phyloP scores from a whole-genome alignment of 495 filamentous ascomycete genomes.

The Talaromyces borbonicus region DNA sequence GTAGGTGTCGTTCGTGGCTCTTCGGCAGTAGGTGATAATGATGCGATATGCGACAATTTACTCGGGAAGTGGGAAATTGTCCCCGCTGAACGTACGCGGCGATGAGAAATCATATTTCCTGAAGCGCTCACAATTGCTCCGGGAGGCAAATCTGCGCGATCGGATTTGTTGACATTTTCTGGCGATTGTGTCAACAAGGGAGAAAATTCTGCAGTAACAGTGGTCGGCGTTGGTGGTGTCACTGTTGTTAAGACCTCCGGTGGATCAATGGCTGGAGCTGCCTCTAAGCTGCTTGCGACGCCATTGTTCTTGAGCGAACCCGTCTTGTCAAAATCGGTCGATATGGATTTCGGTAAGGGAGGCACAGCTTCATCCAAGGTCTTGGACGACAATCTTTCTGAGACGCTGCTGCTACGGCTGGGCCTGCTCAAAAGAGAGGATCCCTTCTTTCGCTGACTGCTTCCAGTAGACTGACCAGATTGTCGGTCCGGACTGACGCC shows the following conservation, averaged over 20 bases:
- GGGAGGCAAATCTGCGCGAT: constrained; percentile 17
- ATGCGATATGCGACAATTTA: constrained; percentile 74
- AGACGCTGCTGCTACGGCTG: constrained; percentile 31
- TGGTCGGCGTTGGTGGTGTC: constrained; percentile 45
- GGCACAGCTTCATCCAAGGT: constrained; percentile 18
- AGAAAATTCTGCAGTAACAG: constrained; percentile 15
- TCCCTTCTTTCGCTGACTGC: constrained; percentile 17
- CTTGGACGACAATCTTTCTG: constrained; percentile 25
- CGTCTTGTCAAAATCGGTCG: constrained; percentile 18
- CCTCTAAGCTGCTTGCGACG: constrained; percentile 18
- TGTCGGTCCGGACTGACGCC: constrained; percentile 35
- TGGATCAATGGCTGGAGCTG: constrained; percentile 33
- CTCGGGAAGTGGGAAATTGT: constrained; percentile 64
- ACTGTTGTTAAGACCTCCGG: constrained; percentile 40
- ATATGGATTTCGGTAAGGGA: constrained; percentile 27
- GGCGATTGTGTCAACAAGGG: constrained; percentile 26
- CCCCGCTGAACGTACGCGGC: constrained; percentile 51
- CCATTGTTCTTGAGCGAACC: constrained; percentile 10
- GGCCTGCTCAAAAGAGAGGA: constrained; percentile 22
- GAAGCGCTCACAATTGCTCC: constrained; percentile 39
- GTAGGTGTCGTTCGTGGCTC: constrained; percentile 43
- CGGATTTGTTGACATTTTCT: constrained; percentile 22
- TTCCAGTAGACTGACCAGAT: constrained; percentile 26
- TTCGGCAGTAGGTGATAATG: constrained; percentile 63
- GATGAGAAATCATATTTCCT: constrained; percentile 70